Base-by-base conservation (phyloP, 768 basidiomycete species). In the Psilocybe cyanescens region DNA sequence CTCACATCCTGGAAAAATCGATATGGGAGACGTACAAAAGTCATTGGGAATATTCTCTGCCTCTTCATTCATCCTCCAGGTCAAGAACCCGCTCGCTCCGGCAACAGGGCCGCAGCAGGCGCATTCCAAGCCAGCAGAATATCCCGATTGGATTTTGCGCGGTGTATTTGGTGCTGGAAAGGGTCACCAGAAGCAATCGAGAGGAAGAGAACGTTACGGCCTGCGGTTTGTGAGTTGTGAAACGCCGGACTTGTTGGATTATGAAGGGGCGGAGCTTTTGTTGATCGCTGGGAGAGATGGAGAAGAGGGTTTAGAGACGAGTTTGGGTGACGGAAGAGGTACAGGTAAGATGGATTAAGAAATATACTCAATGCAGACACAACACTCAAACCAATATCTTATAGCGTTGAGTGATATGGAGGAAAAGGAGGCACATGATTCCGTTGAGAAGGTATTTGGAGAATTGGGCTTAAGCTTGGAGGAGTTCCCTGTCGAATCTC, bases 81-180 rank as follows among this genome's bases (percentile, higher is more conserved):
- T 88, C 51, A 88, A 86, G 74, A 87, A 88, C 61, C 86, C 86
- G 0, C 73, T 81, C 0, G 82, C 82, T 9, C 78, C 83, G 0
- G 71, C 73, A 2, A 75, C 75, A 3, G 78, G 69, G 0, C 74
- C 75, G 0, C 69, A 63, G 29, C 76, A 75, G 47, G 63, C 64
- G 1, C 72, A 68, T 31, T 60, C 69, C 0, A 79, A 77, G 57
- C 72, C 77, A 4, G 78, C 79, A 3, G 70, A 79, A 8, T 85
- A 84, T 67, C 80, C 85, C 0, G 73, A 78, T 3, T 75, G 74
- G 58, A 77, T 87, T 52, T 75, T 84, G 78, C 65, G 70, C 1
- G 69, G 72, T 28, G 79, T 86, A 2, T 88, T 87, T 65, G 85
- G 84, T 6, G 48, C 65, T 9, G 51, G 62, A 14, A 55, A 66